These are phyloP conservation scores for Apiotrichum montevideense DNA, from an alignment of 1,284 basidiomycete species.

Conservation along the genomic window DNA sequence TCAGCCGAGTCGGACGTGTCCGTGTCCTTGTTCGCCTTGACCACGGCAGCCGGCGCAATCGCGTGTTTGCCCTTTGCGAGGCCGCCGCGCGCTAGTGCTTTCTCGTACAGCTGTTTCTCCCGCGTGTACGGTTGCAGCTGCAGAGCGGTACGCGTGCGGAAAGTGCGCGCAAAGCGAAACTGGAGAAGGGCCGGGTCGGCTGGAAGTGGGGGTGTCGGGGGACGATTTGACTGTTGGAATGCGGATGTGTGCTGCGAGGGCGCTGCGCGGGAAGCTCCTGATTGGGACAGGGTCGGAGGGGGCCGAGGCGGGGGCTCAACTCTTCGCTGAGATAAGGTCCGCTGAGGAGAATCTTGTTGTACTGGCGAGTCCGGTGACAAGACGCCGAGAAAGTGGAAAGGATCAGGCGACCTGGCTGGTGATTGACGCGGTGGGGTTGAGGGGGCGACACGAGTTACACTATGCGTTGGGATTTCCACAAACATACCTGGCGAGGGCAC, in stretches of 20 bases:
- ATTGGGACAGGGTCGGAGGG: not conserved
- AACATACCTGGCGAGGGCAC: too few species aligned
- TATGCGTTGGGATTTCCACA: too few species aligned
- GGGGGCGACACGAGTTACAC: too few species aligned
- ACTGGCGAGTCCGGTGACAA: not conserved
- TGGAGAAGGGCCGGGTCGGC: constrained; percentile 33
- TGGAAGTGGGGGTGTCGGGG: not conserved
- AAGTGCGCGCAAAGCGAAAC: constrained; percentile 41
- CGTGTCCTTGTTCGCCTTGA: constrained; percentile 2
- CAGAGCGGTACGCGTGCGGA: constrained; percentile 43
- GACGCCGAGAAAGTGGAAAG: not conserved
- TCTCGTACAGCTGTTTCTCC: constrained; percentile 41
- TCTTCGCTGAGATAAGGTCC: not conserved
- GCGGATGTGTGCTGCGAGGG: too few species aligned
- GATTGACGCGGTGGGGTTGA: too few species aligned
- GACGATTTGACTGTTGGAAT: too few species aligned
- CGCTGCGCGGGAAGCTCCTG: not conserved
- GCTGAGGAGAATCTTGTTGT: not conserved
- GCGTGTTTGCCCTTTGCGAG: constrained; percentile 26
- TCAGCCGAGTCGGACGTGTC: constrained; percentile 17
- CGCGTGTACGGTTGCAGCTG: constrained; percentile 46
- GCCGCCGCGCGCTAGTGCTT: constrained; percentile 34
- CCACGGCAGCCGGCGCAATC: constrained; percentile 5
- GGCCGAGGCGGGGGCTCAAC: not conserved
- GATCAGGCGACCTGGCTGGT: not conserved